Evolutionary conservation across 2,329 filamentous ascomycete species (phyloP), one percentile per base, ranked within the genome.

Genomic region (Calonectria pseudoreteaudii): DNA sequence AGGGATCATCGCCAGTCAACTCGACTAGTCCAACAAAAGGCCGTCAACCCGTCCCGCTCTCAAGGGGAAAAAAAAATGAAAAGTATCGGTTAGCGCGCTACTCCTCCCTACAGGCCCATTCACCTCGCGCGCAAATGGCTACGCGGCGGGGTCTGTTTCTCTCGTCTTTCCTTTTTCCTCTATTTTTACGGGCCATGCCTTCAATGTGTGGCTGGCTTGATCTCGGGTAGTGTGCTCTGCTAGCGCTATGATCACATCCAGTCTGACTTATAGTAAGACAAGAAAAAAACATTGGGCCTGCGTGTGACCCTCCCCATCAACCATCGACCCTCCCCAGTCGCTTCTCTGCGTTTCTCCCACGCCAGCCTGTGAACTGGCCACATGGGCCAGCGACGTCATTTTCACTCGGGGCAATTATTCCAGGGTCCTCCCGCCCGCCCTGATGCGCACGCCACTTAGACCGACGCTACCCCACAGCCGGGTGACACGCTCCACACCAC

Each of bases 241-340:
- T 41, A 38, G 56, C 56, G 56, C 56, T 20, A 62, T 62, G 56
- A 23, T 62, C 56, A 34, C 56, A 62, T 62, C 34, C 31, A 41
- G 56, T 62, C 56, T 62, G 34, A 62, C 56, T 62, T 62, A 62
- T 41, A 62, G 56, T 62, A 44, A 62, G 56, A 62, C 56, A 62
- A 31, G n/a, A n/a, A 31, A 31, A 41, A 28, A 56, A 23, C 56
- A 41, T 20, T 16, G 56, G 52, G 7, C 56, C 14, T 34, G 36
- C 56, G 30, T 9, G 56, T 62, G 56, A 62, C 56, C 34, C 34
- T 23, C 34, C 18, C 26, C 23, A 34, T 38, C 56, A 11, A n/a
- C 16, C 31, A 23, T 28, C n/a, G n/a, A n/a, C n/a, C n/a, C n/a
- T n/a, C n/a, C 10, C 26, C n/a, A 41, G 56, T 62, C 56, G 11